These are phyloP conservation scores for Kwoniella botswanensis DNA, from an alignment of 768 basidiomycete species.

Conservation along the genomic window DNA sequence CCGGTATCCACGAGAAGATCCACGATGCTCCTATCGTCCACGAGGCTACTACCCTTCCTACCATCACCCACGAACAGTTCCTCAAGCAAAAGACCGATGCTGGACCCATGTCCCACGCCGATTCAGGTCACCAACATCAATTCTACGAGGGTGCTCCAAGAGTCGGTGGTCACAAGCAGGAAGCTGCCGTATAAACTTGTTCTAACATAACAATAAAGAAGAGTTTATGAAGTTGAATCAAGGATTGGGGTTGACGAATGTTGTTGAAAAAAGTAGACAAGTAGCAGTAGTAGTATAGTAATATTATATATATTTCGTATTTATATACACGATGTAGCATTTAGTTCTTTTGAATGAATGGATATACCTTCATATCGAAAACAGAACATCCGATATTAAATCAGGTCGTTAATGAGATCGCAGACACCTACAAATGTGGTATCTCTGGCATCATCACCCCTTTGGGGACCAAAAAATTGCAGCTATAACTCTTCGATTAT, in stretches of 20 bases:
- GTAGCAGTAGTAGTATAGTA: no score
- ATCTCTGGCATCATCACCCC: no score
- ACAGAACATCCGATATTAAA: no score
- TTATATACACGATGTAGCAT: constrained; percentile 23
- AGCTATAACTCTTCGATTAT: no score
- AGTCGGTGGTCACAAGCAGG: constrained; percentile 33
- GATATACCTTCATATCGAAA: constrained; percentile 6
- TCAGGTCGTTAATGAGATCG: no score
- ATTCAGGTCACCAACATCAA: constrained; percentile 54
- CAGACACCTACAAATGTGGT: no score
- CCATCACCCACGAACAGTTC: constrained; percentile 54
- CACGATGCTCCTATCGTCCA: constrained; percentile 60
- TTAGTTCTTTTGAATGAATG: constrained; percentile 3
- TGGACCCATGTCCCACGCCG: constrained; percentile 47
- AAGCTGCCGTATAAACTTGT: neutral
- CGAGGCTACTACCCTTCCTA: constrained; percentile 57
- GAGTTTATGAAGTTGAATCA: no score
- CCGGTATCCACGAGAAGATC: constrained; percentile 58
- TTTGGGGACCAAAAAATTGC: no score
- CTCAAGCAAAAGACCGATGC: constrained; percentile 47
- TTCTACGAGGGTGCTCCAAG: constrained; percentile 53
- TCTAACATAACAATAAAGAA: no score
- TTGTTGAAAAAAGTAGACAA: neutral
- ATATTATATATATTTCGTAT: constrained; percentile 5
- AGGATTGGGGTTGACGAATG: neutral